These are phyloP conservation scores for Cyclostephanos tholiformis DNA, from an alignment of 108 stramenopile genomes.

Conservation along the genomic window DNA sequence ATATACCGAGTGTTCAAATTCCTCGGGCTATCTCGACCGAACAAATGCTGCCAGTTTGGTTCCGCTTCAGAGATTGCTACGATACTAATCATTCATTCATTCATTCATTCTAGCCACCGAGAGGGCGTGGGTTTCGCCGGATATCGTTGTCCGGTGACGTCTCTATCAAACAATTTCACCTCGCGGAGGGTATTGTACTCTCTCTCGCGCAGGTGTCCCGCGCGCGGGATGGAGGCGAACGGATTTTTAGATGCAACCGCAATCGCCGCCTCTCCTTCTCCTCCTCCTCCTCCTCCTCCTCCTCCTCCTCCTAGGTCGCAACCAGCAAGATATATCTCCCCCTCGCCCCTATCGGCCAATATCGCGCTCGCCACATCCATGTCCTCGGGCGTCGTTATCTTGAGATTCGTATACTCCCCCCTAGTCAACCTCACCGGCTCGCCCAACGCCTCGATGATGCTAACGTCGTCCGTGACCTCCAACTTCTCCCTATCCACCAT, in stretches of 20 bases:
- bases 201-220: background rate
- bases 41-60: too few species aligned
- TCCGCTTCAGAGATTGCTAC: too few species aligned
- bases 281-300: background rate
- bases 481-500: constrained; percentile 76
- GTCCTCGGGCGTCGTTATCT: constrained; percentile 97
- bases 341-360: constrained; percentile 59
- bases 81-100: too few species aligned
- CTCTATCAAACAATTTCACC: background rate
- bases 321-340: constrained; percentile 25
- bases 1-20: too few species aligned
- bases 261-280: background rate
- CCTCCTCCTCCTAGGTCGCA: background rate
- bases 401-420: constrained; percentile 96
- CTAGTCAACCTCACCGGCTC: constrained; percentile 90
- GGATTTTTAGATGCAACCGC: background rate
- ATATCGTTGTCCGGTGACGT: background rate
- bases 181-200: constrained; percentile 9
- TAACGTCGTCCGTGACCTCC: constrained; percentile 96
- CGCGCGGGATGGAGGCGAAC: background rate
- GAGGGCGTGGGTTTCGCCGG: constrained; percentile 8
- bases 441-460: constrained; percentile 91
- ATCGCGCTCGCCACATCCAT: constrained; percentile 90
- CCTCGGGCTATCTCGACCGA: too few species aligned
- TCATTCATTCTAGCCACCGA: constrained; percentile 1